Percentiles rank a stretch among this genome's conserved stretches.
Conservation (phyloP, 1,139 yeast species). For the Blastobotrys aristatus region DNA sequence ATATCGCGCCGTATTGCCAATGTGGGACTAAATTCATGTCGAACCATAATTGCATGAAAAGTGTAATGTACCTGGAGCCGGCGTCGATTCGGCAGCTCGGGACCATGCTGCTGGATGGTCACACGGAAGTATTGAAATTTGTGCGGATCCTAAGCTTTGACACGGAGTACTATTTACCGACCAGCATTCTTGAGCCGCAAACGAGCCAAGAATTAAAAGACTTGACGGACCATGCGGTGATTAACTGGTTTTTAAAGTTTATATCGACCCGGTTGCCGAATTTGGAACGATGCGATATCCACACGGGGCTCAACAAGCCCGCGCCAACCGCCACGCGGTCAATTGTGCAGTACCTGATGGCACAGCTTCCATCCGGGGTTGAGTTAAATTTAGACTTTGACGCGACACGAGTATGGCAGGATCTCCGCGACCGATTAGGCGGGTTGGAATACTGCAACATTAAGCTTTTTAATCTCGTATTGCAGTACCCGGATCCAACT, state of each 20-base stretch:
- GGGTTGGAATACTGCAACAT: not conserved
- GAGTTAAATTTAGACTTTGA: slow-evolving; percentile 3
- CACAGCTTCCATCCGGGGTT: not conserved
- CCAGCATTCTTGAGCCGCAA: not conserved
- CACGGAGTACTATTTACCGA: slow-evolving; percentile 1
- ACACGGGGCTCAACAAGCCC: not conserved
- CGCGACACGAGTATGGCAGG: not conserved
- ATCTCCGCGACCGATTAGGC: not conserved
- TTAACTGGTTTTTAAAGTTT: slow-evolving; percentile 7
- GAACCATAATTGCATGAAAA: not conserved
- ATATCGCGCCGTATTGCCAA: not conserved
- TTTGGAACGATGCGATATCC: slow-evolving; percentile 2
- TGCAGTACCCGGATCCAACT: not conserved
- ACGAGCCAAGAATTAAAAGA: not conserved
- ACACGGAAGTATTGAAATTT: not conserved
- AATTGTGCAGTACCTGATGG: not conserved
- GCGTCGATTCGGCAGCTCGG: not conserved
- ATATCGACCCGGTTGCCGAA: not conserved
- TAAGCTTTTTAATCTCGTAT: not conserved
- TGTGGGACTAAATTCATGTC: not conserved
- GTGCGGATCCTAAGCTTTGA: slow-evolving; percentile 2
- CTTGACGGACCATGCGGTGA: not conserved
- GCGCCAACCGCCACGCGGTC: not conserved
- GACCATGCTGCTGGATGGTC: not conserved
- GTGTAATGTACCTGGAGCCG: not conserved